phyloP scores from a whole-genome alignment of 257 asterid genomes.

The Voacanga thouarsii region DNA sequence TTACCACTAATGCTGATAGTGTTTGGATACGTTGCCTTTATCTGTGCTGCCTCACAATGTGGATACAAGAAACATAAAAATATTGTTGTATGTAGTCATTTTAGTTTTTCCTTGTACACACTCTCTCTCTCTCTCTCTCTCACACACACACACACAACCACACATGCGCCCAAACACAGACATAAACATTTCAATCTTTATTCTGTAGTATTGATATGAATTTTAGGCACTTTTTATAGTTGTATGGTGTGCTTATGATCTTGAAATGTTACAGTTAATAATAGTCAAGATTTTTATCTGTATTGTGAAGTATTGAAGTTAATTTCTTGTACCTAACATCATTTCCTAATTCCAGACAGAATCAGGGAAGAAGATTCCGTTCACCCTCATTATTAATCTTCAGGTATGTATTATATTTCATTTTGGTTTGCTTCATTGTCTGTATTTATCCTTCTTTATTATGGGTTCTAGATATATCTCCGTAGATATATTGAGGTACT shows the following conservation, averaged over 20 bases:
- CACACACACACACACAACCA: not conserved
- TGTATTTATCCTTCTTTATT: not conserved
- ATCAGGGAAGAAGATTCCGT: slow-evolving; percentile 78
- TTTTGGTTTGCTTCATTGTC: slow-evolving; percentile 3
- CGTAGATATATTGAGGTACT: not conserved
- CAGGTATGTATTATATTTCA: slow-evolving; percentile 45
- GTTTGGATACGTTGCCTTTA: not conserved
- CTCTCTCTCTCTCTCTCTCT: slow-evolving; percentile 8
- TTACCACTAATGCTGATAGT: not conserved
- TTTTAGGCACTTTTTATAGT: slow-evolving; percentile 1
- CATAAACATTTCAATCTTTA: not conserved
- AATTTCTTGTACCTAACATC: slow-evolving; percentile 21
- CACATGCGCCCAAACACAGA: not conserved
- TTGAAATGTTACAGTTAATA: not conserved
- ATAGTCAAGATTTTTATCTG: not conserved
- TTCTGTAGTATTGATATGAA: not conserved
- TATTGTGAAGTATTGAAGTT: not conserved
- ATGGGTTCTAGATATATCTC: not conserved
- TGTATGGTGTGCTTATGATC: not conserved
- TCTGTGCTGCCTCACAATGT: not conserved
- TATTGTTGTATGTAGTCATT: not conserved
- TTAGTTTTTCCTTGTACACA: not conserved
- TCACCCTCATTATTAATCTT: slow-evolving; percentile 77
- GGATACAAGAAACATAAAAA: not conserved
- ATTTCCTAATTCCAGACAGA: slow-evolving; percentile 60